These are phyloP conservation scores for Xylaria grammica DNA, from an alignment of 495 filamentous ascomycete genomes.

Conservation along the genomic window DNA sequence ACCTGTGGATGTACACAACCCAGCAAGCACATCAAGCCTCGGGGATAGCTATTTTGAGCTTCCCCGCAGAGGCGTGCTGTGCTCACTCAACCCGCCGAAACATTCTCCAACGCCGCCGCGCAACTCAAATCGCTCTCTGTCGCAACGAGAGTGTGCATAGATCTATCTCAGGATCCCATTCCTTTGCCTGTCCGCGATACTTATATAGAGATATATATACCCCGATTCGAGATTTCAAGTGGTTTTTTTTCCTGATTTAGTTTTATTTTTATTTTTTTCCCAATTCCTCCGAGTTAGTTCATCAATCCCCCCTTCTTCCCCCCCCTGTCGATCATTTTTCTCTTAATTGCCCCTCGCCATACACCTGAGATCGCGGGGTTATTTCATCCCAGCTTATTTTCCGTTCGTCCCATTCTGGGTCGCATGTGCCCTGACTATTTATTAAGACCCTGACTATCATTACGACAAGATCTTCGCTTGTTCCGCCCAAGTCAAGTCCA, in stretches of 20 bases:
- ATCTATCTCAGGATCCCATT: not conserved
- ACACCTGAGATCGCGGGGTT: slow-evolving; percentile 13
- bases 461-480: not conserved
- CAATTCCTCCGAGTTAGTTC: not conserved
- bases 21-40: not conserved
- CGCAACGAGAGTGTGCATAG: not conserved
- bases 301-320: not conserved
- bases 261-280: too few relatives aligned
- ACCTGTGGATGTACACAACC: too few relatives aligned
- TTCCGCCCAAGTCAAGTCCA: not conserved
- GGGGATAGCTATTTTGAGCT: slow-evolving; percentile 23
- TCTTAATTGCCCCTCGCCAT: slow-evolving; percentile 14
- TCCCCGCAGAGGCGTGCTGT: slow-evolving; percentile 17
- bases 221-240: not conserved
- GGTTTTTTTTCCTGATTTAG: not conserved
- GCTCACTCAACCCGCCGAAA: not conserved
- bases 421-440: slow-evolving; percentile 2
- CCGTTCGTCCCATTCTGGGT: not conserved
- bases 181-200: not conserved
- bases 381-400: not conserved
- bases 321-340: slow-evolving; percentile 33
- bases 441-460: not conserved
- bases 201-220: not conserved
- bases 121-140: slow-evolving; percentile 4
- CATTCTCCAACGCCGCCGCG: not conserved